Base-by-base conservation (phyloP, 2,329 filamentous ascomycete genomes). In the Fusarium algeriense region DNA sequence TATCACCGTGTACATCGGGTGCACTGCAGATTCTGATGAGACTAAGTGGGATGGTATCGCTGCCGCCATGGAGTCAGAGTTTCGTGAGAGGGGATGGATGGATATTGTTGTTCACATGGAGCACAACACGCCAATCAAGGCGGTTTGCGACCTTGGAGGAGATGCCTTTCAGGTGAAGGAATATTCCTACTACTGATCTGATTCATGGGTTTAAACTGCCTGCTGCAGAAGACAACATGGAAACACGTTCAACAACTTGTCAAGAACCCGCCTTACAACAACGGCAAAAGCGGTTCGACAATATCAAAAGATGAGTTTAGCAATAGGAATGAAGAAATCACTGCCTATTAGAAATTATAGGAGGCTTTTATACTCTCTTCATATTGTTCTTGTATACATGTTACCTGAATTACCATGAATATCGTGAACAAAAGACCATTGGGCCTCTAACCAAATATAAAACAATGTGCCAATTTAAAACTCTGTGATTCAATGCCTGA, bases 81-180 rank as follows among this genome's bases (percentile, higher is more conserved):
- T 60, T 19, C 30, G 30, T 7, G 20, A 37, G 17, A 30, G 32
- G 26, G 57, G 57, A 6, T 60, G 57, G 57, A 56, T 23, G 57
- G 34, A 32, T 9, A 34, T 34, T 43, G 35, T 7, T 30, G 52
- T 60, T n/a, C 57, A 60, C 12, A 56, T 60, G 4, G 49, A 60
- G 52, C 48, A 57, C n/a, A 50, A 40, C 11, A 20, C 34, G 35
- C 30, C 43, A 30, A 30, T 30, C 28, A 30, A 30, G 28, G 28
- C 7, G 7, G 7, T 10, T 30, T 30, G 28, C 28, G 28, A 30
- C 28, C 28, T 7, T 10, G 28, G 28, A 10, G 28, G 28, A 30
- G 28, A 30, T 30, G 10, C 28, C 28, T 30, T 30, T 7, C 28
- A 7, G 28, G 28, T 30, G 10, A 30, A 30, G 10, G 28, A 30